Conservation (phyloP, 1,284 basidiomycete genomes). For the Cryptococcus sp. region DNA sequence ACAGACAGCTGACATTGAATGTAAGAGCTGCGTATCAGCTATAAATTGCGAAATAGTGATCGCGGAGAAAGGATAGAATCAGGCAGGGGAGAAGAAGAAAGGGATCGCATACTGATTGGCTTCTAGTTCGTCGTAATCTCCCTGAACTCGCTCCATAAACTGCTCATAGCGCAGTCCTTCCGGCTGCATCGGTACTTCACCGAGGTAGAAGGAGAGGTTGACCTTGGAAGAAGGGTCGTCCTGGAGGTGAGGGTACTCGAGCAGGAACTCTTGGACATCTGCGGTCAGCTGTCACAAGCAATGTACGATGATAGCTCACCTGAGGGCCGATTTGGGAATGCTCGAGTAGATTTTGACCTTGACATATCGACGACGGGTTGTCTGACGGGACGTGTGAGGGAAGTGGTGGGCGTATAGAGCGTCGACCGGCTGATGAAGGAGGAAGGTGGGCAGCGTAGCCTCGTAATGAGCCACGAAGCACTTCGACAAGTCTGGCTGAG, state of each 20-base stretch:
- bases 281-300: neutral
- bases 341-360: neutral
- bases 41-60: neutral
- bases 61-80: too few relatives aligned
- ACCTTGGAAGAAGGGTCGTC: slow-evolving; percentile 48
- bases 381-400: too few relatives aligned
- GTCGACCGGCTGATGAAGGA: too few relatives aligned
- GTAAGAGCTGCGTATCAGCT: slow-evolving; percentile 18
- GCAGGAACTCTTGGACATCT: slow-evolving; percentile 51
- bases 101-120: slow-evolving; percentile 51
- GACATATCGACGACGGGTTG: too few relatives aligned
- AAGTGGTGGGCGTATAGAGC: too few relatives aligned
- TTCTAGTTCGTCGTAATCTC: slow-evolving; percentile 60
- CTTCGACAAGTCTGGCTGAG: too few relatives aligned
- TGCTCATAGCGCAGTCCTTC: slow-evolving; percentile 60
- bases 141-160: slow-evolving; percentile 57
- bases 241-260: slow-evolving; percentile 53
- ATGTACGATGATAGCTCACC: neutral
- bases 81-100: neutral
- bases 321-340: slow-evolving; percentile 1
- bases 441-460: too few relatives aligned
- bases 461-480: too few relatives aligned
- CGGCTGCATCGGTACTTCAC: slow-evolving; percentile 56
- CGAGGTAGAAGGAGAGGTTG: slow-evolving; percentile 63
- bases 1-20: slow-evolving; percentile 25